A percentile compares a stretch with the other conserved stretches of the same genome.
Conservation (phyloP, 2,329 filamentous ascomycete genomes). For the Neofusicoccum parvum region DNA sequence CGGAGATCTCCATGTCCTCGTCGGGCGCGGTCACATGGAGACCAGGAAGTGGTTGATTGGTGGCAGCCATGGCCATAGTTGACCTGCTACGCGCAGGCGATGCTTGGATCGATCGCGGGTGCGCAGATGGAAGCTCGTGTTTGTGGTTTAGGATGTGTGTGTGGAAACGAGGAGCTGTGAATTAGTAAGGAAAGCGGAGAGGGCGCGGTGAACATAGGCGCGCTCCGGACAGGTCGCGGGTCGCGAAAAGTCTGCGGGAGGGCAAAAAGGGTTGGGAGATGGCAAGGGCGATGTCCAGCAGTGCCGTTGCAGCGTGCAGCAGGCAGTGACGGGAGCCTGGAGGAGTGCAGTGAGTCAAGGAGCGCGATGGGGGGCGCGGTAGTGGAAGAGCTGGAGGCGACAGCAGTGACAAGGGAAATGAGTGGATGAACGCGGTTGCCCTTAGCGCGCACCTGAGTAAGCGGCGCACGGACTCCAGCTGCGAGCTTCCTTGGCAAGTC, state of each 20-base stretch:
- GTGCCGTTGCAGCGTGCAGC: not conserved
- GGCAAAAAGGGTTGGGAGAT: not conserved
- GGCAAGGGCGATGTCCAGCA: not conserved
- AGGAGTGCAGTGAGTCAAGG: slow-evolving; percentile 6
- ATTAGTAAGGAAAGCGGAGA: slow-evolving; percentile 18
- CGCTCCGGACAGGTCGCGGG: not conserved
- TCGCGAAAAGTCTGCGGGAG: not conserved
- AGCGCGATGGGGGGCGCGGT: slow-evolving; percentile 8
- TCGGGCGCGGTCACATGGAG: slow-evolving; percentile 41
- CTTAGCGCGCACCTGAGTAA: slow-evolving; percentile 13
- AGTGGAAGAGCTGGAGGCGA: slow-evolving; percentile 15
- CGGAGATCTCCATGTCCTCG: slow-evolving; percentile 60
- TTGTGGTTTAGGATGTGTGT: slow-evolving; percentile 1
- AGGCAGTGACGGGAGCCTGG: not conserved
- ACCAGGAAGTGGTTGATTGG: slow-evolving; percentile 22
- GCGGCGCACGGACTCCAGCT: not conserved
- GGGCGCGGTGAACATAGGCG: slow-evolving; percentile 8
- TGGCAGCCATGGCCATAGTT: slow-evolving; percentile 22
- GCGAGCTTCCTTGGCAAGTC: slow-evolving; percentile 7
- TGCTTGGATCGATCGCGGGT: not conserved
- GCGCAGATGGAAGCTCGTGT: not conserved
- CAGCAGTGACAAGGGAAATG: slow-evolving; percentile 12
- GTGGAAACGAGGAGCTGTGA: slow-evolving; percentile 9
- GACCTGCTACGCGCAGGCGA: not conserved
- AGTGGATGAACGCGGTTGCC: slow-evolving; percentile 5